These are phyloP conservation scores for Cryptococcus sp. DNA, from an alignment of 1,284 basidiomycete species.

Conservation along the genomic window DNA sequence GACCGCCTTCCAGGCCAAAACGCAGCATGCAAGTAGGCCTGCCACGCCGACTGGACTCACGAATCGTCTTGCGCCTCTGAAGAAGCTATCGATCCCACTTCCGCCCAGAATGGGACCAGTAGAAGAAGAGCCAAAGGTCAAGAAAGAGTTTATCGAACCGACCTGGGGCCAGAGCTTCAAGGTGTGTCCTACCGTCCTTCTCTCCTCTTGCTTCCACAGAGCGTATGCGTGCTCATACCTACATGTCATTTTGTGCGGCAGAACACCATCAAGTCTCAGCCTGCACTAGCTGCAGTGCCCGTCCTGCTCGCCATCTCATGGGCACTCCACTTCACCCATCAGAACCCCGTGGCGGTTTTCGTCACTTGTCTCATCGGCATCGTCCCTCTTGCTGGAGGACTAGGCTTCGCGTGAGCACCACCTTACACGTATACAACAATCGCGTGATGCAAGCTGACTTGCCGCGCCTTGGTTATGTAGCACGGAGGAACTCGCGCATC, in stretches of 20 bases:
- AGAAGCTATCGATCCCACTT: slow-evolving; percentile 18
- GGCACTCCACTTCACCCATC: slow-evolving; percentile 66
- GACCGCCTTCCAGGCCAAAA: not conserved
- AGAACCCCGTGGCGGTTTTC: slow-evolving; percentile 65
- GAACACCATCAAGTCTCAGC: slow-evolving; percentile 42
- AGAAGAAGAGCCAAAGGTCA: slow-evolving; percentile 10
- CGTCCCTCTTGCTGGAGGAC: slow-evolving; percentile 55
- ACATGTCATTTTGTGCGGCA: slow-evolving; percentile 2
- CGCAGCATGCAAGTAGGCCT: not conserved
- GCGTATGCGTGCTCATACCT: not conserved
- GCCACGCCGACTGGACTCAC: slow-evolving; percentile 5
- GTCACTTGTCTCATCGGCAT: slow-evolving; percentile 64
- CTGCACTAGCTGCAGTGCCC: slow-evolving; percentile 43
- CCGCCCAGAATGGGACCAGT: slow-evolving; percentile 21
- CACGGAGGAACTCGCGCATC: slow-evolving; percentile 56
- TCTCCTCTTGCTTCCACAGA: not conserved
- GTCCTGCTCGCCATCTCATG: slow-evolving; percentile 64
- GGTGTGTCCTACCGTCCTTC: slow-evolving; percentile 7
- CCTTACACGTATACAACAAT: not conserved
- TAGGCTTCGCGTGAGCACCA: slow-evolving; percentile 50
- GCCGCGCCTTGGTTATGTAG: slow-evolving; percentile 12
- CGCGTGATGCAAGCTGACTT: not conserved
- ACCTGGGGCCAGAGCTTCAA: slow-evolving; percentile 22
- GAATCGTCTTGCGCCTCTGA: slow-evolving; percentile 12
- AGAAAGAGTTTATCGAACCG: slow-evolving; percentile 17